Evolutionary conservation across 202 grass and related monocot species (phyloP), one percentile per base, ranked within the genome.

Genomic region (Musa balbisiana): DNA sequence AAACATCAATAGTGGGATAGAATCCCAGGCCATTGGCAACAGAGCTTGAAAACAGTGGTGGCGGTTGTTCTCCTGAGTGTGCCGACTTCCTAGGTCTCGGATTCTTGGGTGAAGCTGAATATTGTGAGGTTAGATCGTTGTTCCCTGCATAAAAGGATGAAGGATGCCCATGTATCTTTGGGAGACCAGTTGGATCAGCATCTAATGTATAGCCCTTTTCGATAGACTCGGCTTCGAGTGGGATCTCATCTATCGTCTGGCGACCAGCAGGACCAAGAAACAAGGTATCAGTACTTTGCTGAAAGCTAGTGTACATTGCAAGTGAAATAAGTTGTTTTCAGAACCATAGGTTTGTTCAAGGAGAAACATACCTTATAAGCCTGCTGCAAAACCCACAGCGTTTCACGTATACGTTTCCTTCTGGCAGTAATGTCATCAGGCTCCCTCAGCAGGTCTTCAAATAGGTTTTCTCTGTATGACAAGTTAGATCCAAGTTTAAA

Each of bases 371-470:
- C 95, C 91, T 87, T 86, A 15, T 94, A 88, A 72, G 91, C 91
- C 33, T 90, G 87, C 80, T 98, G 82, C 64, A 90, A 85, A 87
- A 94, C 82, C 74, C 87, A 76, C 9, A 98, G 80, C 0, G 63
- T 92, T 80, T 98, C 95, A 62, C 90, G 91, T 62, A 91, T 78
- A 70, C 17, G 81, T 62, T 98, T 88, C 68, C 91, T 80, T 88
- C 81, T 94, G 60, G 87, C 76, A 56, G 83, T 29, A 59, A 98
- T 85, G 67, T 98, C 89, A 59, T 94, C 87, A 83, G 95, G 92
- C 88, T 98, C 95, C 80, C 80, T 89, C 75, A 92, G 80, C 83
- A 98, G 86, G 73, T 98, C 95, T 86, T 98, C 87, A 51, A 98
- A 81, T 59, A 90, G 77, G 78, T 88, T 91, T 52, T 91, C 93